Evolutionary conservation across 768 basidiomycete genomes (phyloP), one percentile per base, ranked within the genome.

Genomic region (Lentinula lateritia): DNA sequence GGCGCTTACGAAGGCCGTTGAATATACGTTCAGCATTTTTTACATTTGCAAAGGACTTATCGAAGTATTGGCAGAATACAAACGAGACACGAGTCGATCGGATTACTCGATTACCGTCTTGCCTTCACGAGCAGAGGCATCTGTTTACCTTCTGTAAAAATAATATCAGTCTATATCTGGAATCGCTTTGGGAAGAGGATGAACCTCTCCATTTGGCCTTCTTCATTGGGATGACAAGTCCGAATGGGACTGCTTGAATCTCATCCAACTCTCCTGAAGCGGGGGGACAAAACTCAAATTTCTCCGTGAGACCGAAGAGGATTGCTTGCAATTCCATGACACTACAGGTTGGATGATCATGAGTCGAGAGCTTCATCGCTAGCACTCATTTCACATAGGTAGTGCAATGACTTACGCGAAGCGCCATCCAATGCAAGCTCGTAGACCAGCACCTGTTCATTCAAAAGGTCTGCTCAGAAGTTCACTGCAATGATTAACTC

Each of bases 251-350:
- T 23, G 32, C 35, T 23, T 50, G 59, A 5, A 60, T 52, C 12
- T 55, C 53, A 23, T 60, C 59, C 35, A 60, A n/a, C 18, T 41
- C 58, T 41, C 53, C 62, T 12, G 38, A 42, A 42, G 38, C n/a
- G 34, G 61, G 50, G 6, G 42, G 74, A 73, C 72, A 53, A 58
- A 79, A 72, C 61, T 76, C 70, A 59, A 80, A 77, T 62, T 73
- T 70, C 12, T 70, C 66, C 18, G 78, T 42, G 23, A 74, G 67
- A 61, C 76, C 75, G 12, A 74, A 69, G 23, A 79, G 62, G 63
- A 81, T 76, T 0, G 71, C 69, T 62, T 80, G 79, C 32, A 77
- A 62, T 66, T 81, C 78, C 52, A 70, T 64, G 0, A 76, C 32
- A 6, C 70, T 72, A 62, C 3, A 55, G 6, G n/a, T 4, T 4